Percentiles rank a stretch among this genome's conserved stretches.
Conservation (phyloP, 495 filamentous ascomycete genomes). For the Acidiella bohemica region DNA sequence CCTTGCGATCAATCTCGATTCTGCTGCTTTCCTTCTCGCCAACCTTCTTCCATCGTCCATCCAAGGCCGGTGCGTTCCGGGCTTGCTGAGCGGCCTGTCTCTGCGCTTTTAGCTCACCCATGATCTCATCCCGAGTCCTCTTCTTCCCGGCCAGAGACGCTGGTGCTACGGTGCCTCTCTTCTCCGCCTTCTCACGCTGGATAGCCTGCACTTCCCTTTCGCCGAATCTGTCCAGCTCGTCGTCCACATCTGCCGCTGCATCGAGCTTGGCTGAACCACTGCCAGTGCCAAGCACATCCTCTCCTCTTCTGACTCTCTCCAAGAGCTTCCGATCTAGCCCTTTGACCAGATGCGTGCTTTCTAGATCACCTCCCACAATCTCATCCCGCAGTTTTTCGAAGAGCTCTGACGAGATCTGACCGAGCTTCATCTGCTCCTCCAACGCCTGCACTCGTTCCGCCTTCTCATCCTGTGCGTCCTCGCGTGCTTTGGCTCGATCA, state of each 20-base stretch:
- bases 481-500: conserved; percentile 57
- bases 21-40: conserved; percentile 53
- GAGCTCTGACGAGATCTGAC: conserved; percentile 60
- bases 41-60: conserved; percentile 67
- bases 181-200: conserved; percentile 46
- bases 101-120: conserved; percentile 66
- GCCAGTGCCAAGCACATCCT: conserved; percentile 25
- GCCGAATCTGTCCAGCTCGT: conserved; percentile 62
- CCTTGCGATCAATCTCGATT: conserved; percentile 61
- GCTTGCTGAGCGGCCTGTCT: conserved; percentile 45
- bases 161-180: conserved; percentile 64
- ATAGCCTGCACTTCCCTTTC: conserved; percentile 47
- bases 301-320: conserved; percentile 45
- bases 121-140: conserved; percentile 66
- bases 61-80: conserved; percentile 45
- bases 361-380: conserved; percentile 70
- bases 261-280: conserved; percentile 7
- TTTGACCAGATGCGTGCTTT: conserved; percentile 75
- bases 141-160: conserved; percentile 48
- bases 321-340: conserved; percentile 78
- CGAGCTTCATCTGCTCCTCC: conserved; percentile 68
- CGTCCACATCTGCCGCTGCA: conserved; percentile 46
- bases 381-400: conserved; percentile 61
- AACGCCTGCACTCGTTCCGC: conserved; percentile 56
- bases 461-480: conserved; percentile 42